A percentile compares a stretch with the other conserved stretches of the same genome.
Evolutionary conservation across 306 rosid genomes (phyloP).

Genomic region (Prosopis cineraria): DNA sequence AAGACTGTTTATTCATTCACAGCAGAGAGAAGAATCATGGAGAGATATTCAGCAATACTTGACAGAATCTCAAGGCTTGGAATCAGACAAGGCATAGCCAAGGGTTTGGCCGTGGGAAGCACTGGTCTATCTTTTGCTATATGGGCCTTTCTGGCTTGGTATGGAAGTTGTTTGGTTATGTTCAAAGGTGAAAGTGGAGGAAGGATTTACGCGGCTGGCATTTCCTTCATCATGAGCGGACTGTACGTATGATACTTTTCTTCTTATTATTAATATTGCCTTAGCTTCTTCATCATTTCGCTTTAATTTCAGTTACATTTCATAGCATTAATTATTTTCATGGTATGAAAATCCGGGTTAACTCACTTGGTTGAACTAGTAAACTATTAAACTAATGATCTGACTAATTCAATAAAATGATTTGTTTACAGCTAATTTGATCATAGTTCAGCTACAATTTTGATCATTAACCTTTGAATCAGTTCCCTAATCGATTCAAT

Average conservation of each 20-base stretch:
- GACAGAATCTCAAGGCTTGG: constrained; percentile 75
- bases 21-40: constrained; percentile 69
- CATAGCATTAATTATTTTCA: too few species aligned
- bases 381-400: too few species aligned
- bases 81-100: constrained; percentile 86
- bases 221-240: constrained; percentile 89
- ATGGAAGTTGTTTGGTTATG: constrained; percentile 93
- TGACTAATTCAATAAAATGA: too few species aligned
- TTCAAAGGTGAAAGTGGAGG: constrained; percentile 91
- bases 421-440: too few species aligned
- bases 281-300: not conserved
- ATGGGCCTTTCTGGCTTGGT: constrained; percentile 98
- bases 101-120: constrained; percentile 90
- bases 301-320: not conserved
- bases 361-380: too few species aligned
- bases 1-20: constrained; percentile 87
- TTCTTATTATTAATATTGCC: too few species aligned
- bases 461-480: too few species aligned
- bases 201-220: constrained; percentile 79
- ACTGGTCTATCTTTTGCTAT: constrained; percentile 77
- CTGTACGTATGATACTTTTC: constrained; percentile 48
- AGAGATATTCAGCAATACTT: constrained; percentile 62
- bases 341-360: too few species aligned
- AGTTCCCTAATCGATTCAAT: too few species aligned
- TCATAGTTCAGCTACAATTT: too few species aligned